A percentile compares a stretch with the other conserved stretches of the same genome.
phyloP scores from a whole-genome alignment of 116 monocot species.

The Phalaenopsis hybrid region DNA sequence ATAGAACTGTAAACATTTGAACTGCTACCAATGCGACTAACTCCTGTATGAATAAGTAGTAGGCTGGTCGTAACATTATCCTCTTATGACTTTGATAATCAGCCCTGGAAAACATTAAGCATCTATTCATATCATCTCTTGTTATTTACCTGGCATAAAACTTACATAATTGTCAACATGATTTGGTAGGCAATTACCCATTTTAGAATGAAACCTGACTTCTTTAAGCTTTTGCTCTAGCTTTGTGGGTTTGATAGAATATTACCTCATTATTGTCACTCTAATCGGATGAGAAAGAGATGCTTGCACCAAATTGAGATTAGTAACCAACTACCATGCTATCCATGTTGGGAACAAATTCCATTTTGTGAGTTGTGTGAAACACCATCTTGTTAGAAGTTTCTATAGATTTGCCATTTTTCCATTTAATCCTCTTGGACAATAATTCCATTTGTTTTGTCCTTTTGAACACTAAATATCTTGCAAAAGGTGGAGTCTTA shows the following conservation, averaged over 20 bases:
- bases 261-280: neutral
- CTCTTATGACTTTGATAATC: neutral
- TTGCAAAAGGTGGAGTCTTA: neutral
- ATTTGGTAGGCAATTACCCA: neutral
- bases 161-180: neutral
- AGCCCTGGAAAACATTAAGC: neutral
- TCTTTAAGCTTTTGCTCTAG: neutral
- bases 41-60: neutral
- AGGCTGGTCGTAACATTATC: neutral
- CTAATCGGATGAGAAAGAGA: neutral
- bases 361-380: neutral
- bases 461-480: neutral
- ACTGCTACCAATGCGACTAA: neutral
- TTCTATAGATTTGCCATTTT: neutral
- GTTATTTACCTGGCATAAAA: neutral
- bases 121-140: neutral
- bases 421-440: neutral
- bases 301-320: neutral
- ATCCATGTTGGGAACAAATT: neutral
- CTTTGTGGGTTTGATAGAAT: neutral
- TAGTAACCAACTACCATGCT: neutral
- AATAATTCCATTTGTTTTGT: neutral
- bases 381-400: neutral
- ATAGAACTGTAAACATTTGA: neutral
- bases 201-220: neutral